Base-by-base conservation (phyloP, 139 green algal genomes). In the Coelastrella sp. region DNA sequence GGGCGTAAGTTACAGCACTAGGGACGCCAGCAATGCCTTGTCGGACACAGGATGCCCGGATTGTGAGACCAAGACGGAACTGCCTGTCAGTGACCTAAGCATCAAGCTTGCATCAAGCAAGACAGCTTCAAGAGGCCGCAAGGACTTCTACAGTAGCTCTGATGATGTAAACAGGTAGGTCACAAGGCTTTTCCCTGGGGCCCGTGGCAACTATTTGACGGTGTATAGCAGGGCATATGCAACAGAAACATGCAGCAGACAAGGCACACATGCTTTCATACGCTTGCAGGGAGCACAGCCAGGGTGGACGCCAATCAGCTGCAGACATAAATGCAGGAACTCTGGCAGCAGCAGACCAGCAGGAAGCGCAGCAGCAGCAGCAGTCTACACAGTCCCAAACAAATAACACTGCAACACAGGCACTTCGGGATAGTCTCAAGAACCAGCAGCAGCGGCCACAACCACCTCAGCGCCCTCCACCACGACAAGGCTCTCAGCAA, bases 81-180 rank as follows among this genome's bases (percentile, higher is more conserved):
- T n/a, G 13, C 78, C 56, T 32, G 57, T 47, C 64, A 87, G 65
- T 54, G 82, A 87, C 65, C 82, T 87, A 3, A 79, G 54, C 13
- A 79, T 87, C 7, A 87, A 87, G 82, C 17, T 87, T 23, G 82
- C 74, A 76, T 32, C 68, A 14, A 76, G 3, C 68, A 76, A 76
- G 68, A 14, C 68, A 5, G 17, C 17, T n/a, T 76, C 4, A 14
- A 61, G 65, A 14, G 65, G 82, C 32, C 20, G 82, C 5, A 87
- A 87, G 13, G 82, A 87, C 32, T 65, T 87, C 32, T 87, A 87
- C 13, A 60, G 75, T 64, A 64, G 5, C 54, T 59, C 13, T n/a
- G 56, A n/a, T 54, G 78, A 20, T 84, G 8, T 14, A 7, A 23
- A 32, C 78, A 84, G 78, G 57, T 71, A 56, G 13, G 7, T n/a